Conservation (phyloP, 306 rosid species). For the Prunus mongolica region DNA sequence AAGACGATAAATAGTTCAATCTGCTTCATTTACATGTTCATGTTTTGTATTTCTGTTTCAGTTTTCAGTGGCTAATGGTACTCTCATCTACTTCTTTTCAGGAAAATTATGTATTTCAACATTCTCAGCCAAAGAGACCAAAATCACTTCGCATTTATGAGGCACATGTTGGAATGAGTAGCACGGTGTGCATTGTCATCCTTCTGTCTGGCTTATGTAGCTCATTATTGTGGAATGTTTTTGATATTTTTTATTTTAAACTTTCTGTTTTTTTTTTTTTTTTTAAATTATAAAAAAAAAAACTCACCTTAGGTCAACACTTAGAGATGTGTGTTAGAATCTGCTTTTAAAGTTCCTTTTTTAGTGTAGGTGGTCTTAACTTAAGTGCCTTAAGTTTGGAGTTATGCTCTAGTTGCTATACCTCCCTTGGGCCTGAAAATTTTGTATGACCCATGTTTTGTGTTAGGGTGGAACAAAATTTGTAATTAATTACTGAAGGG, state of each 20-base stretch:
- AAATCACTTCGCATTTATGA: conserved; percentile 92
- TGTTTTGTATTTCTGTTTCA: conserved; percentile 13
- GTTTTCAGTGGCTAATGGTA: conserved; percentile 14
- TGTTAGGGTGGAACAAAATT: too few species aligned
- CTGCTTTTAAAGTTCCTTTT: background rate
- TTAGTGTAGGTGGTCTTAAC: background rate
- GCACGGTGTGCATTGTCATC: conserved; percentile 59
- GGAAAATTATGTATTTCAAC: conserved; percentile 77
- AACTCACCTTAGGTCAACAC: background rate
- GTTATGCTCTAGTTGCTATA: background rate
- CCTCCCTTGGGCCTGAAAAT: too few species aligned
- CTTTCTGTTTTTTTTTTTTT: background rate
- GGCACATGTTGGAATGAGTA: conserved; percentile 96
- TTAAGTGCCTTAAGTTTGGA: background rate
- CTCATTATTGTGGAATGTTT: conserved; percentile 12
- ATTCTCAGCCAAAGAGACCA: conserved; percentile 89
- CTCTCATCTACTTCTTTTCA: conserved; percentile 31
- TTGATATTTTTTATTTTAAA: background rate
- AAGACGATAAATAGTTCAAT: background rate
- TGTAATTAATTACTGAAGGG: too few species aligned
- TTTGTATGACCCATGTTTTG: too few species aligned
- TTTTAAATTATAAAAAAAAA: background rate
- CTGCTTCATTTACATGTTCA: background rate
- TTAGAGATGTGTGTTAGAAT: background rate
- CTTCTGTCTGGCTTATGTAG: conserved; percentile 28